Evolutionary conservation across 2,329 filamentous ascomycete genomes (phyloP).

Genomic region (Dactylellina drechsleri): DNA sequence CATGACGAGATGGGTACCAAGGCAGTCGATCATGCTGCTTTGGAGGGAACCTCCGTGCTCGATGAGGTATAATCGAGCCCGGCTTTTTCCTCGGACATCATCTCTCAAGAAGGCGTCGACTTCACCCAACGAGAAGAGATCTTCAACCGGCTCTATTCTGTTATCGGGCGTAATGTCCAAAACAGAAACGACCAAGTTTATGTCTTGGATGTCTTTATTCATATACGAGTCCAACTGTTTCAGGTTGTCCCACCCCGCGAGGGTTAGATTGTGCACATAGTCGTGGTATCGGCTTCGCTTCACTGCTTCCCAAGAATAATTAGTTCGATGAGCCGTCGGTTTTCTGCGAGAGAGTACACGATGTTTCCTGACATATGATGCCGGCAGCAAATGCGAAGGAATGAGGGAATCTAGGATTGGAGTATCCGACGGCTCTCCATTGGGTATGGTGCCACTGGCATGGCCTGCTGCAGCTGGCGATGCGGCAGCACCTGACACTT

Average conservation of each 20-base stretch:
- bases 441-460: conserved; percentile 28
- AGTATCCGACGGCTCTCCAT: conserved; percentile 17
- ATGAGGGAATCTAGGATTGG: conserved; percentile 27
- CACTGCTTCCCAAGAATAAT: conserved; percentile 34
- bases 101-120: conserved; percentile 41
- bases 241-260: conserved; percentile 59
- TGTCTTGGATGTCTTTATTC: conserved; percentile 53
- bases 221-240: conserved; percentile 57
- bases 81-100: conserved; percentile 28
- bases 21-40: conserved; percentile 54
- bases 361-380: conserved; percentile 15
- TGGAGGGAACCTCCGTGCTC: conserved; percentile 49
- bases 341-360: conserved; percentile 20
- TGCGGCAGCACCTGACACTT: conserved; percentile 6
- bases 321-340: conserved; percentile 29
- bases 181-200: conserved; percentile 57
- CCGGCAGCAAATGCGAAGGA: neutral
- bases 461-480: conserved; percentile 31
- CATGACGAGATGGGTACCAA: conserved; percentile 42
- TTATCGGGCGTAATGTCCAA: conserved; percentile 56
- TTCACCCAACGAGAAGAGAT: conserved; percentile 23
- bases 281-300: conserved; percentile 56
- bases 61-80: conserved; percentile 49
- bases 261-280: conserved; percentile 57
- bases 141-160: conserved; percentile 31